phyloP scores from a whole-genome alignment of 1,284 basidiomycete species.

The Leucoagaricus sp. region DNA sequence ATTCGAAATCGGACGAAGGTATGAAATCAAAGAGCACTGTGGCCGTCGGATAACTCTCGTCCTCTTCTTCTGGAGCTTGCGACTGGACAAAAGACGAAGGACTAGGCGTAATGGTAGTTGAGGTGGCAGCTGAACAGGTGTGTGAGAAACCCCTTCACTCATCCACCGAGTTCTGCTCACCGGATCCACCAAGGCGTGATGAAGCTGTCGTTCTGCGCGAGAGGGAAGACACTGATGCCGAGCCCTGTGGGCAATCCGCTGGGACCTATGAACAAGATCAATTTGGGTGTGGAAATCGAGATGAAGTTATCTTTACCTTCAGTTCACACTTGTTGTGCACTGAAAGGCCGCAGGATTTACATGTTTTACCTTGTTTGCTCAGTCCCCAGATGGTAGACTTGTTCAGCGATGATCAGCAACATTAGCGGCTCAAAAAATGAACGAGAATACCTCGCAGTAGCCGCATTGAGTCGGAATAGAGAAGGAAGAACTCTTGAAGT shows the following conservation, averaged over 20 bases:
- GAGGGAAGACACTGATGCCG: slow-evolving; percentile 23
- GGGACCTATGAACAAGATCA: slow-evolving; percentile 54
- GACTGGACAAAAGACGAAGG: slow-evolving; percentile 56
- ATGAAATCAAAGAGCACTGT: slow-evolving; percentile 71
- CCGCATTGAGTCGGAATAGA: slow-evolving; percentile 81
- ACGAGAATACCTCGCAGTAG: slow-evolving; percentile 79
- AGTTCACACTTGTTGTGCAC: slow-evolving; percentile 84
- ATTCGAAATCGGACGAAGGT: slow-evolving; percentile 75
- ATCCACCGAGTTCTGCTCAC: too few relatives aligned
- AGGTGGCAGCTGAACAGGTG: slow-evolving; percentile 16
- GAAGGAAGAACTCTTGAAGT: slow-evolving; percentile 82
- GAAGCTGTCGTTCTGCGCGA: slow-evolving; percentile 25
- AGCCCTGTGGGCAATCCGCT: slow-evolving; percentile 58
- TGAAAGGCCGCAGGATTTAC: slow-evolving; percentile 76
- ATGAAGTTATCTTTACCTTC: slow-evolving; percentile 50
- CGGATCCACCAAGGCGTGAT: slow-evolving; percentile 26
- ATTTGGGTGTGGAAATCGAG: slow-evolving; percentile 2
- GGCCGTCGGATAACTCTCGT: slow-evolving; percentile 48
- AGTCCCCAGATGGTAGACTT: slow-evolving; percentile 84
- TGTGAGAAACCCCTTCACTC: too few relatives aligned
- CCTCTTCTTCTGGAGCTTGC: slow-evolving; percentile 37
- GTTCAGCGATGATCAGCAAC: background rate
- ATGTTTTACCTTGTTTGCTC: slow-evolving; percentile 82
- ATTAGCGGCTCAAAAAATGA: background rate
- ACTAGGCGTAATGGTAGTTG: slow-evolving; percentile 36